Percentiles rank a stretch among this genome's conserved stretches.
These are phyloP conservation scores for Globisporangium okanoganense DNA, from an alignment of 352 stramenopile genomes.

Conservation along the genomic window DNA sequence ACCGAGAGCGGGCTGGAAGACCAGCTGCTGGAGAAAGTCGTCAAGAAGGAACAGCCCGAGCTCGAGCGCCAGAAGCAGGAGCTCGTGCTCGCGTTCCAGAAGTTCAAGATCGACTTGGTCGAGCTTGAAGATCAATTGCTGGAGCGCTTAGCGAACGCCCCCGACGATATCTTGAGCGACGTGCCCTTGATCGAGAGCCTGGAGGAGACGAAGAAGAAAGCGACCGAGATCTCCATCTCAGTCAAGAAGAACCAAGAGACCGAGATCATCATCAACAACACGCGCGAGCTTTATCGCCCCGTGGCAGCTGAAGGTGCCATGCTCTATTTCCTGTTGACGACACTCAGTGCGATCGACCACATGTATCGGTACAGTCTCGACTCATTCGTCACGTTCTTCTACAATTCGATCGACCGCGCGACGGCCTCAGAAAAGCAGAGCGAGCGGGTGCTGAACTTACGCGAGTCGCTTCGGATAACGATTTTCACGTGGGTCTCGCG, in stretches of 20 bases:
- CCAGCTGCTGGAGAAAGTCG: conserved; percentile 94
- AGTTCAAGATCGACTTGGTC: conserved; percentile 97
- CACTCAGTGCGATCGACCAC: conserved; percentile 94
- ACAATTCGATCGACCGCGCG: conserved; percentile 93
- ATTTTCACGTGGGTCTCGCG: conserved; percentile 96
- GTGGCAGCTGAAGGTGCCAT: conserved; percentile 95
- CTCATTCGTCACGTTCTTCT: conserved; percentile 97
- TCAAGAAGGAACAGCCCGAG: conserved; percentile 94
- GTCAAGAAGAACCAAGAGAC: conserved; percentile 95
- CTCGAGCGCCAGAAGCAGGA: conserved; percentile 93
- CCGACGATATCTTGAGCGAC: conserved; percentile 95
- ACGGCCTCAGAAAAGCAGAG: conserved; percentile 81
- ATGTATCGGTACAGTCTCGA: conserved; percentile 99
- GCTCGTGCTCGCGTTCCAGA: conserved; percentile 90
- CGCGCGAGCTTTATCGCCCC: conserved; percentile 91
- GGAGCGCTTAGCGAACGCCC: conserved; percentile 93
- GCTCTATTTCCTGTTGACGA: conserved; percentile 97
- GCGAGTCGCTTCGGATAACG: conserved; percentile 93
- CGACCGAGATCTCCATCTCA: conserved; percentile 94
- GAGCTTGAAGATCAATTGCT: conserved; percentile 95
- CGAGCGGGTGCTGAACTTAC: conserved; percentile 90
- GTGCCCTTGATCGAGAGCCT: conserved; percentile 95
- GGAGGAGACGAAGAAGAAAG: conserved; percentile 96
- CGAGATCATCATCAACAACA: conserved; percentile 94
- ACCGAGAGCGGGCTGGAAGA: conserved; percentile 95